These are phyloP conservation scores for Clitoria ternatea DNA, from an alignment of 306 rosid species.

Conservation along the genomic window DNA sequence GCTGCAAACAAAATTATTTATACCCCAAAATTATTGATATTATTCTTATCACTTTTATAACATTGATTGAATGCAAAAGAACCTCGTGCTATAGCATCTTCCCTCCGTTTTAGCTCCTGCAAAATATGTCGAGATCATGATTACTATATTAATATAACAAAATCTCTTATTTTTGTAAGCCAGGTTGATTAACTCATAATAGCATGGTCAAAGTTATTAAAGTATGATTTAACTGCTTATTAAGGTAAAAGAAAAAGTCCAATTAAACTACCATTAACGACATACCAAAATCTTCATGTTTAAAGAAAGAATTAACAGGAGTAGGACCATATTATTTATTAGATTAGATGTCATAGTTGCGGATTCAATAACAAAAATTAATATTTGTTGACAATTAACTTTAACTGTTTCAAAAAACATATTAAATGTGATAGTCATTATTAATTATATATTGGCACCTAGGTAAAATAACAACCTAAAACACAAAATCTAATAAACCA, in stretches of 20 bases:
- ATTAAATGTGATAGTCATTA: no score
- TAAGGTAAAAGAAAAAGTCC: background rate
- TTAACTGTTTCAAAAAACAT: no score
- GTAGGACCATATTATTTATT: conserved; percentile 4
- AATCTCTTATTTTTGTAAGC: background rate
- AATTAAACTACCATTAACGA: background rate
- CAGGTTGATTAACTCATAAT: background rate
- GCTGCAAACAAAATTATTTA: conserved; percentile 47
- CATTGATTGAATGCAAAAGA: conserved; percentile 42
- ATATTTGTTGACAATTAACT: no score
- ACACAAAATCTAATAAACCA: background rate
- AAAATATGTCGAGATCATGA: conserved; percentile 26
- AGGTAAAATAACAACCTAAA: background rate
- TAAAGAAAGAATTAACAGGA: background rate
- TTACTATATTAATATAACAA: background rate
- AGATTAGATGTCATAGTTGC: background rate
- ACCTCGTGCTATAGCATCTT: conserved; percentile 76
- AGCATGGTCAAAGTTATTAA: background rate
- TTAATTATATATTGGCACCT: background rate
- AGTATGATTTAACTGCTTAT: background rate
- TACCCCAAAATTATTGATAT: conserved; percentile 4
- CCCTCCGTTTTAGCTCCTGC: conserved; percentile 81
- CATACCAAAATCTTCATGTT: background rate
- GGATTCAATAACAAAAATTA: no score
- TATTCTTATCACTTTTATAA: no score